Evolutionary conservation across 2,329 filamentous ascomycete species (phyloP), one percentile per base, ranked within the genome.

Genomic region (Fusarium protoensiforme): DNA sequence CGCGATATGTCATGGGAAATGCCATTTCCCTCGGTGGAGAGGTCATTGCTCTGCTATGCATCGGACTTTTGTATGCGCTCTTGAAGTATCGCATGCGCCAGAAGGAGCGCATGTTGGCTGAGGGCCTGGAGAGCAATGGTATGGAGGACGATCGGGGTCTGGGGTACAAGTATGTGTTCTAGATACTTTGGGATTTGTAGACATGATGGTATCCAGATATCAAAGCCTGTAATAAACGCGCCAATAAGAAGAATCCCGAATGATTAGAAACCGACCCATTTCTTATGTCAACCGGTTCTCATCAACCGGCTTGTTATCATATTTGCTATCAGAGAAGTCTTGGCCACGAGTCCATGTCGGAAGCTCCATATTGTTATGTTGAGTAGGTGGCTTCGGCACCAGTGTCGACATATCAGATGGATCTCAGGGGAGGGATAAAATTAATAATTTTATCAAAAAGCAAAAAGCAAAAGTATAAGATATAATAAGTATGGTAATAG

Each of bases 1-100:
- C 75, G 5, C 57, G 80, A 3, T 82, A 82, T 31, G 70, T 81
- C 24, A 77, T 64, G 39, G 80, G 80, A 1, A 75, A 79, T 33
- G 74, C 78, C 0, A 71, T 81, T 22, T 78, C 79, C 1, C 71
- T 81, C 0, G 80, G 76, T 0, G 69, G 78, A 2, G 77, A 80
- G 6, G 63, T 71, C 0, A 41, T 79, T 22, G 79, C 79, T 1
- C 58, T 80, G 7, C n/a, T 71, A 0, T 71, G 76, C 6, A 72
- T 82, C 0, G 75, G 78, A 1, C 54, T 73, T 8, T 65, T 80
- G 5, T 80, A 80, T 72, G 63, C 66, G 1, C 70, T 78, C 9
- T 76, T 81, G 13, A 74, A 75, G 16, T 58, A 79, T 20, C 75
- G 78, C 0, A 81, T 80, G 68, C 72, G 73, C 24, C 74, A 76